These are phyloP conservation scores for Hemileccinum rubropunctum DNA, from an alignment of 768 basidiomycete species.

Conservation along the genomic window DNA sequence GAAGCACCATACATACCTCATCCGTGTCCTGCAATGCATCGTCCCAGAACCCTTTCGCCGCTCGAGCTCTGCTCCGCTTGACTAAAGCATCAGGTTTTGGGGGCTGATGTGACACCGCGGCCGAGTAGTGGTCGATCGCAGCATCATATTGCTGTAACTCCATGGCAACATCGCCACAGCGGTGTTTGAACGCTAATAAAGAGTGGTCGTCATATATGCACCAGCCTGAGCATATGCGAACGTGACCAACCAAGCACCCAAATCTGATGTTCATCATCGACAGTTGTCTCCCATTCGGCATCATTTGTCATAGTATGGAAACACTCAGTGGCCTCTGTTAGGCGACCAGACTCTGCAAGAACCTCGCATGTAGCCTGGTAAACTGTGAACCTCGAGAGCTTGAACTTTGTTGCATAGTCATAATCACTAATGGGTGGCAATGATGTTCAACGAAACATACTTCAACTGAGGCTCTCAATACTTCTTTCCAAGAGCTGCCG, in stretches of 20 bases:
- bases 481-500: conserved; percentile 1
- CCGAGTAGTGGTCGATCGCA: conserved; percentile 5
- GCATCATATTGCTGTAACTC: conserved; percentile 1
- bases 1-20: background rate
- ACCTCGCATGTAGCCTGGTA: conserved; percentile 1
- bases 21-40: conserved; percentile 9
- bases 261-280: background rate
- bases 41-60: conserved; percentile 1
- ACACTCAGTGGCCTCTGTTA: background rate
- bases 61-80: conserved; percentile 8
- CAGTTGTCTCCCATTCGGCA: background rate
- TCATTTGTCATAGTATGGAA: background rate
- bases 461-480: background rate
- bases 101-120: conserved; percentile 1
- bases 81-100: background rate
- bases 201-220: no score
- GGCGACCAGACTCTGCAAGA: background rate
- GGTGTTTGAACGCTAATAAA: background rate
- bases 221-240: background rate
- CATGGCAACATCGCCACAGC: conserved; percentile 8
- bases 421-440: background rate
- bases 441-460: background rate
- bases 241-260: background rate
- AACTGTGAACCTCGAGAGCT: background rate
- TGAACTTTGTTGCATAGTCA: background rate